Evolutionary conservation across 2,329 filamentous ascomycete species (phyloP).

Genomic region (Pyrenophora teres): DNA sequence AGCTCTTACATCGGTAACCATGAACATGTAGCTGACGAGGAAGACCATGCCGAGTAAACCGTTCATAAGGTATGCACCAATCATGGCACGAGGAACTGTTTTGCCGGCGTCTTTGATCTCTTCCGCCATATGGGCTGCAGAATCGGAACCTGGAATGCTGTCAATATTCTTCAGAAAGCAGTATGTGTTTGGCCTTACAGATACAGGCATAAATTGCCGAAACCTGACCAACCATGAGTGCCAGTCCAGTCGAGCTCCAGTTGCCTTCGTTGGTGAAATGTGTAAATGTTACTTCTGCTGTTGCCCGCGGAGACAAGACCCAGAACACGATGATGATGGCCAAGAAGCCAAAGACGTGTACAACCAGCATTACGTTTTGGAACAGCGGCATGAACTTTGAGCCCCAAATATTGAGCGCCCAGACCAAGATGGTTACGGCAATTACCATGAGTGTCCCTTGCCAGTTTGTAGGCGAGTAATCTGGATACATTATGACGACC

Average conservation of each 20-base stretch:
- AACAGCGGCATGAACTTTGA: conserved; percentile 39
- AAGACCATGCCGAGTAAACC: conserved; percentile 44
- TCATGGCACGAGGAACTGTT: conserved; percentile 50
- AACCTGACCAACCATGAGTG: conserved; percentile 50
- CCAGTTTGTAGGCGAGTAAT: conserved; percentile 52
- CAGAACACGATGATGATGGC: conserved; percentile 49
- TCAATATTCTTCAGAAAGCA: conserved; percentile 8
- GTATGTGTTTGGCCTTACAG: conserved; percentile 24
- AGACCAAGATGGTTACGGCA: conserved; percentile 51
- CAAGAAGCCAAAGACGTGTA: conserved; percentile 54
- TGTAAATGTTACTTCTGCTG: conserved; percentile 39
- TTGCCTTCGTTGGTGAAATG: conserved; percentile 46
- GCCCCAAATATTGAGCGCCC: conserved; percentile 49
- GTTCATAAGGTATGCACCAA: conserved; percentile 50
- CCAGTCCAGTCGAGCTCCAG: conserved; percentile 47
- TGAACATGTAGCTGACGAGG: conserved; percentile 42
- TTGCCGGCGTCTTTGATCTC: conserved; percentile 51
- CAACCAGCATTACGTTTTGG: conserved; percentile 43
- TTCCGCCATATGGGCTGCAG: conserved; percentile 51
- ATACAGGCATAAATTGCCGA: conserved; percentile 45
- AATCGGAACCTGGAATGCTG: conserved; percentile 40
- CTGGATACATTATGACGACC: conserved; percentile 50
- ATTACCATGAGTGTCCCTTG: conserved; percentile 57
- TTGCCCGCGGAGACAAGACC: conserved; percentile 39
- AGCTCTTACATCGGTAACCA: conserved; percentile 38